Percentiles rank a stretch among this genome's conserved stretches.
Conservation (phyloP, 176 grass and related monocot species). For the Aechmea fasciata region DNA sequence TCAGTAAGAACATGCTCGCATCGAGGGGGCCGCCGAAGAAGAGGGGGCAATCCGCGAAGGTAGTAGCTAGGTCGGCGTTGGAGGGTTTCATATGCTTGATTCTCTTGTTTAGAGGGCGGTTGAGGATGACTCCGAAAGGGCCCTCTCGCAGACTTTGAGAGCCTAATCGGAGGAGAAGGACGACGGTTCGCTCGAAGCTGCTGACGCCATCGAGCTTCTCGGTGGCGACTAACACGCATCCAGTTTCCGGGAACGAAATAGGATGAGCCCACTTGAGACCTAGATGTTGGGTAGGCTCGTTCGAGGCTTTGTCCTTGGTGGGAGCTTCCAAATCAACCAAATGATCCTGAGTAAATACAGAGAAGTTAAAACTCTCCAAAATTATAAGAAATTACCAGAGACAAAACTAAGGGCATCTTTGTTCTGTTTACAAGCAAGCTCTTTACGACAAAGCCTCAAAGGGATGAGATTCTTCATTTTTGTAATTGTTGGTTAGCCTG, state of each 20-base stretch:
- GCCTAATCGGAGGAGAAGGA: conserved; percentile 65
- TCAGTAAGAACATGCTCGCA: conserved; percentile 68
- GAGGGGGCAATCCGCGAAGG: conserved; percentile 57
- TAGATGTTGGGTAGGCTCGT: conserved; percentile 31
- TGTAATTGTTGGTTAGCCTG: no score
- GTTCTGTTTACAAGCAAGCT: no score
- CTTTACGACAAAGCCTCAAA: no score
- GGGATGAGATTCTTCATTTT: no score
- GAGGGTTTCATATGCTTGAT: conserved; percentile 62
- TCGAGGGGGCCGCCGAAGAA: conserved; percentile 70
- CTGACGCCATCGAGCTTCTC: conserved; percentile 62
- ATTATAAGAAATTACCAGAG: not conserved
- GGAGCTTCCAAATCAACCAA: conserved; percentile 29
- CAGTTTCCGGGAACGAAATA: conserved; percentile 63
- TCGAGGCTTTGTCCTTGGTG: conserved; percentile 5
- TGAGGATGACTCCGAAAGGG: conserved; percentile 78
- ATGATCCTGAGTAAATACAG: conserved; percentile 31
- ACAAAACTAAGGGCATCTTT: no score
- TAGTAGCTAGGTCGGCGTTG: conserved; percentile 32
- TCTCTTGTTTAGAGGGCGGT: conserved; percentile 60
- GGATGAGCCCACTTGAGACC: conserved; percentile 72
- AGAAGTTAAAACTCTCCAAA: not conserved
- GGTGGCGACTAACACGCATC: conserved; percentile 70
- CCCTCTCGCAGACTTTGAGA: conserved; percentile 48
- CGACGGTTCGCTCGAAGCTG: conserved; percentile 63